phyloP scores from a whole-genome alignment of 2,329 filamentous ascomycete genomes.

The Paraphoma chrysanthemicola region DNA sequence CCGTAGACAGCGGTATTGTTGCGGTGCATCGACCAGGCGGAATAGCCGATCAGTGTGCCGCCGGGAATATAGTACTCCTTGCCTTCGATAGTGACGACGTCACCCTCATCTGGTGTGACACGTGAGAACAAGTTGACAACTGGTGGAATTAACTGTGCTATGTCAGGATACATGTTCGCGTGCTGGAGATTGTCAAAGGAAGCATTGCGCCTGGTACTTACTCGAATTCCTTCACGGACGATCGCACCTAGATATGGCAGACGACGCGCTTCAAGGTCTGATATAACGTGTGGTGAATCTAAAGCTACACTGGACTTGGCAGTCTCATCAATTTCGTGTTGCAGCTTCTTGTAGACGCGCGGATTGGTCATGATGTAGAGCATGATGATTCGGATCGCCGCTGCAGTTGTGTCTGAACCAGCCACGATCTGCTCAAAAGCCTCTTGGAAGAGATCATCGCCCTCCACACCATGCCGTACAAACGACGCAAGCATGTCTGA shows the following conservation, averaged over 20 bases:
- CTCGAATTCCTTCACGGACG: conserved; percentile 55
- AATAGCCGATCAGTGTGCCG: conserved; percentile 44
- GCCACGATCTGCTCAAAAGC: conserved; percentile 57
- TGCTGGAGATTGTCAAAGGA: not conserved
- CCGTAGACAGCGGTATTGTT: conserved; percentile 41
- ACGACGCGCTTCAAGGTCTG: conserved; percentile 52
- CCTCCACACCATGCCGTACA: conserved; percentile 53
- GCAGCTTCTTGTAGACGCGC: conserved; percentile 54
- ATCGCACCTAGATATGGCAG: conserved; percentile 56
- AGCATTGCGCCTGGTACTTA: conserved; percentile 1
- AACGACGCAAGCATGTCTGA: conserved; percentile 64
- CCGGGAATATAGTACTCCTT: conserved; percentile 42
- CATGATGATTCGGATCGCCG: conserved; percentile 60
- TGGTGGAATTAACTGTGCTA: conserved; percentile 49
- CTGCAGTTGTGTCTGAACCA: conserved; percentile 66
- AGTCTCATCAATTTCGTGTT: conserved; percentile 54
- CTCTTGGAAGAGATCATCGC: conserved; percentile 52
- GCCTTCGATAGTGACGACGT: conserved; percentile 35
- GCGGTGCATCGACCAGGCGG: conserved; percentile 41
- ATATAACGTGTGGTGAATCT: conserved; percentile 49
- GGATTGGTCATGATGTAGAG: conserved; percentile 62
- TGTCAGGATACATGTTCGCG: not conserved
- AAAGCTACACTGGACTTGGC: conserved; percentile 48
- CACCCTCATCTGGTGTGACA: conserved; percentile 39
- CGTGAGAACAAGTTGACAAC: conserved; percentile 43